These are phyloP conservation scores for Salvia splendens DNA, from an alignment of 257 asterid species.

Conservation along the genomic window DNA sequence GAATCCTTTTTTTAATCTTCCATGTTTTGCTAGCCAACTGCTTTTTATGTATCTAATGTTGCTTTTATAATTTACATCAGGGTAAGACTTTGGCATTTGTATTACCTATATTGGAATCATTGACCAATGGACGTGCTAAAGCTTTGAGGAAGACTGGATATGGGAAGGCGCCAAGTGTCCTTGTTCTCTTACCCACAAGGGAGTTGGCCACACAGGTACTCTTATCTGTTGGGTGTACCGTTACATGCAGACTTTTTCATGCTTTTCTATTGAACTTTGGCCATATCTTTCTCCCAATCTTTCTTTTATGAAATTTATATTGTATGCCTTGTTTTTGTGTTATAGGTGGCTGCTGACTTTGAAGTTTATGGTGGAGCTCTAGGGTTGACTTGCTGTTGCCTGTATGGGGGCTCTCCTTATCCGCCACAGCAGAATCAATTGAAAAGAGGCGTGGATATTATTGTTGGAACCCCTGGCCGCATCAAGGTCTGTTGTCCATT, in stretches of 20 bases:
- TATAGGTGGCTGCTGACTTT: slow-evolving; percentile 74
- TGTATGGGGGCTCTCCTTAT: slow-evolving; percentile 84
- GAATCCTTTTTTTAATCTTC: neutral
- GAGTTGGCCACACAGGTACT: slow-evolving; percentile 91
- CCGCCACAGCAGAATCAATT: slow-evolving; percentile 56
- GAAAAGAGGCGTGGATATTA: slow-evolving; percentile 85
- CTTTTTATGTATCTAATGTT: neutral
- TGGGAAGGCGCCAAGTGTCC: slow-evolving; percentile 85
- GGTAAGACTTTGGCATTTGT: slow-evolving; percentile 97
- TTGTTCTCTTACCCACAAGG: slow-evolving; percentile 91
- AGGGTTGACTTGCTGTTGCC: slow-evolving; percentile 77
- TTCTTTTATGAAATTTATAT: neutral
- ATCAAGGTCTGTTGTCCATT: slow-evolving; percentile 57
- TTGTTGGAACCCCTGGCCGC: slow-evolving; percentile 93
- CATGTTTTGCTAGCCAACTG: neutral
- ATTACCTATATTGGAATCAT: slow-evolving; percentile 83
- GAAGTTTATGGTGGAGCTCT: slow-evolving; percentile 72
- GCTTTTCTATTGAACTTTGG: neutral
- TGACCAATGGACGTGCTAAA: slow-evolving; percentile 70
- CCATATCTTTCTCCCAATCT: neutral
- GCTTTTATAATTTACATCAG: slow-evolving; percentile 37
- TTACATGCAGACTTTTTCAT: neutral
- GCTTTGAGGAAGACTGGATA: slow-evolving; percentile 66
- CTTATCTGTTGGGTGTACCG: neutral
- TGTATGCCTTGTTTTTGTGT: slow-evolving; percentile 7